Base-by-base conservation (phyloP, 1,284 basidiomycete species). In the Trametes sp. region DNA sequence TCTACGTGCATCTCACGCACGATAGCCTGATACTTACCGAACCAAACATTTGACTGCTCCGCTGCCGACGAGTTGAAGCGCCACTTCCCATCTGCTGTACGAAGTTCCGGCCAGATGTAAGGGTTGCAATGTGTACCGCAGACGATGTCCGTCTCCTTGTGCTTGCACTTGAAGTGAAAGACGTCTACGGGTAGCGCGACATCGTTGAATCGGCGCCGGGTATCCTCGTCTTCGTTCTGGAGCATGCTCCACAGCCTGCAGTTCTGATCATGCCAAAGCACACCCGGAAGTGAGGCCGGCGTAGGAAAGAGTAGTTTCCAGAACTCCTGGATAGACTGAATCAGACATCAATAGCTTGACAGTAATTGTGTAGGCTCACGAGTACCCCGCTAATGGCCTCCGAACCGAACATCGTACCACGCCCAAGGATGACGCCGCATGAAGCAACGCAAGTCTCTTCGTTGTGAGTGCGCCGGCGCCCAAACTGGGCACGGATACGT, bases 41-140 rank as follows among this genome's bases (percentile, higher is more conserved):
- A 63, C 79, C 79, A 80, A 0, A 64, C 75, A 66, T 80, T 80
- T 2, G 70, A 68, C 59, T 79, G 77, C 62, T 81, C 78, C 0
- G 74, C 75, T 19, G 71, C 71, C 1, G 78, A 80, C 1, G 67
- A 67, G 44, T 70, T 70, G 61, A 70, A 70, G 11, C 24, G 35
- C 69, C 69, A 70, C 21, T 38, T 67, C 0, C 73, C 72, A 44
- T 75, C 72, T 0, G 64, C 61, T 0, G 56, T 56, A 1, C 21
- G 19, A 2, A 56, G 19, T 19, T 56, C 54, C 1, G 54, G 54
- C n/a, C 29, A 56, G 1, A 21, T 24, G 9, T 31, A 31, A 1
- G 54, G 44, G 23, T 56, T 56, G 54, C 54, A 56, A 10, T 56
- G 21, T 6, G 24, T 35, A 21, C 19, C 33, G 19, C 54, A 56